Percentiles rank a stretch among this genome's conserved stretches.
phyloP scores from a whole-genome alignment of 2,329 filamentous ascomycete genomes.

The Sporothrix inflata region DNA sequence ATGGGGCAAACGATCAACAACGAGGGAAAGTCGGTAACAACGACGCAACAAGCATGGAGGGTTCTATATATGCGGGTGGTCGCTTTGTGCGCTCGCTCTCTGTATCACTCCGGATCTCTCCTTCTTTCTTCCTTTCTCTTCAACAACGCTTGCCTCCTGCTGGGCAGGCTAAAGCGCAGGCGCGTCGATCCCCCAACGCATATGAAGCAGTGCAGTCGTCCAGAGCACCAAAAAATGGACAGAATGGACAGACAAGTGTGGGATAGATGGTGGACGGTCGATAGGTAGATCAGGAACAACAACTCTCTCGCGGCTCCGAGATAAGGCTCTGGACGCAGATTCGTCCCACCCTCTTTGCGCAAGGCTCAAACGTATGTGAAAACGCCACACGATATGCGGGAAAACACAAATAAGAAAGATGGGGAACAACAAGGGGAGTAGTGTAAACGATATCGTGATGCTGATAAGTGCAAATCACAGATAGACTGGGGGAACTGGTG shows the following conservation, averaged over 20 bases:
- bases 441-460: neutral
- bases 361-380: conserved; percentile 2
- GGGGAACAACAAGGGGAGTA: neutral
- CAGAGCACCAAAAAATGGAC: neutral
- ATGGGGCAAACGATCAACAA: conserved; percentile 35
- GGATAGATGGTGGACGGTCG: neutral
- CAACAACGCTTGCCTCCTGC: neutral
- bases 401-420: conserved; percentile 8
- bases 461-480: conserved; percentile 1
- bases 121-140: neutral
- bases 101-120: neutral
- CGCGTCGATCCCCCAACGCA: conserved; percentile 34
- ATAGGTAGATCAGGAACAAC: neutral
- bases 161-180: conserved; percentile 30
- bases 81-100: neutral
- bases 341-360: conserved; percentile 26
- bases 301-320: conserved; percentile 10
- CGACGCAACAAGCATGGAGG: conserved; percentile 27
- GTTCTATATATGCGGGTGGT: conserved; percentile 36
- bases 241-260: neutral
- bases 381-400: conserved; percentile 25
- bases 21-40: conserved; percentile 20
- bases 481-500: neutral
- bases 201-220: conserved; percentile 34
- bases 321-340: conserved; percentile 34